phyloP scores from a whole-genome alignment of 352 stramenopile species.

The Phytophthora boehmeriae region DNA sequence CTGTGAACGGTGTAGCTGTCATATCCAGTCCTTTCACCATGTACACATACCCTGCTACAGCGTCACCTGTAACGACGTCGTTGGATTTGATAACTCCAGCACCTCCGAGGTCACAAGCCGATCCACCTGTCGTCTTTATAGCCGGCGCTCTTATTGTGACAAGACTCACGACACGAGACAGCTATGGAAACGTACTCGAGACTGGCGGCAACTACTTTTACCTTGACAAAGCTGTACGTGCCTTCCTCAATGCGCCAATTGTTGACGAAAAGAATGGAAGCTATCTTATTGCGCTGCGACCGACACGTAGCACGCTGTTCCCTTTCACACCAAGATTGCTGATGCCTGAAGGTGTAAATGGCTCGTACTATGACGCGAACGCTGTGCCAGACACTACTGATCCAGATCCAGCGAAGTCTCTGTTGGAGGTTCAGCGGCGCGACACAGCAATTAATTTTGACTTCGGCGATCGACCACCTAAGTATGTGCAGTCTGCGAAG shows the following conservation, averaged over 20 bases:
- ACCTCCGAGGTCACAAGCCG: conserved; percentile 11
- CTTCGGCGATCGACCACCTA: conserved; percentile 45
- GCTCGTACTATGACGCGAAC: conserved; percentile 45
- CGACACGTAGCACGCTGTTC: conserved; percentile 25
- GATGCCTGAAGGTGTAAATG: conserved; percentile 62
- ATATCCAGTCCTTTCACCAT: conserved; percentile 58
- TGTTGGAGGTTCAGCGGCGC: conserved; percentile 28
- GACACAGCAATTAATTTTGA: conserved; percentile 55
- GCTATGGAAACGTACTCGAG: conserved; percentile 55
- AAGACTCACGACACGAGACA: conserved; percentile 53
- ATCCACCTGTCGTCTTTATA: conserved; percentile 32
- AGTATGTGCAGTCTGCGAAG: conserved; percentile 37
- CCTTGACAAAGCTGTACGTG: conserved; percentile 28
- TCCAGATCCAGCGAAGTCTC: conserved; percentile 21
- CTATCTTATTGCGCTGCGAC: conserved; percentile 46
- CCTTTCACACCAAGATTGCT: conserved; percentile 56
- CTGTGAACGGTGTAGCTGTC: conserved; percentile 48
- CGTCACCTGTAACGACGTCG: conserved; percentile 47
- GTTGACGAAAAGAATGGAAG: conserved; percentile 41
- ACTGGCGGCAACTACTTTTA: conserved; percentile 54
- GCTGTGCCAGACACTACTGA: conserved; percentile 30
- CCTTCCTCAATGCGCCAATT: conserved; percentile 32
- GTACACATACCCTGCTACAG: conserved; percentile 54
- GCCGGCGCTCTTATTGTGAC: conserved; percentile 43
- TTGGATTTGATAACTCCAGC: conserved; percentile 54